A percentile compares a stretch with the other conserved stretches of the same genome.
These are phyloP conservation scores for Debaryomyces coudertii DNA, from an alignment of 1,139 yeast genomes.

Conservation along the genomic window DNA sequence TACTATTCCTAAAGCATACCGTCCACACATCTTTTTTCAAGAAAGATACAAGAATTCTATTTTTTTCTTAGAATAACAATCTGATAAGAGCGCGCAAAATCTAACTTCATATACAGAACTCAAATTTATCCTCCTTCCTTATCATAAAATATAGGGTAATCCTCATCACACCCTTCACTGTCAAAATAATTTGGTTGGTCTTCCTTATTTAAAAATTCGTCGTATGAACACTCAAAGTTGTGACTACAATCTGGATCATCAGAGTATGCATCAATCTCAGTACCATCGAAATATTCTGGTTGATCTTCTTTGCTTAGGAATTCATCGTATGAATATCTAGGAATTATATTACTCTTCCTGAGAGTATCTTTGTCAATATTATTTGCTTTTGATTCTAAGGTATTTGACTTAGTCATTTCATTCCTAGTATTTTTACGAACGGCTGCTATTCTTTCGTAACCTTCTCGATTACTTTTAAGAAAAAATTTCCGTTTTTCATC, in stretches of 20 bases:
- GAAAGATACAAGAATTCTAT: neutral
- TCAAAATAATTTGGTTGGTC: conserved; percentile 28
- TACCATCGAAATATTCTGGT: conserved; percentile 43
- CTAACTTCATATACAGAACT: neutral
- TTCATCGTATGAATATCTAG: conserved; percentile 36
- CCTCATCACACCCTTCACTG: conserved; percentile 14
- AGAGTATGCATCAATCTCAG: conserved; percentile 34
- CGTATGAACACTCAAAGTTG: conserved; percentile 41
- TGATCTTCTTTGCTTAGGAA: conserved; percentile 40
- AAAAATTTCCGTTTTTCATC: conserved; percentile 13
- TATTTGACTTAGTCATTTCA: neutral
- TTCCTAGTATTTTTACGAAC: neutral
- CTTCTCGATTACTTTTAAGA: neutral
- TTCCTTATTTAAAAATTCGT: conserved; percentile 33
- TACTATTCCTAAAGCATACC: conserved; percentile 49
- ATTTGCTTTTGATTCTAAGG: neutral
- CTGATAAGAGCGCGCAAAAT: neutral
- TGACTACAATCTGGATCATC: conserved; percentile 40
- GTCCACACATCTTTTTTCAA: conserved; percentile 49
- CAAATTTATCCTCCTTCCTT: neutral
- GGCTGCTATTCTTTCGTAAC: neutral
- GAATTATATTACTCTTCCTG: neutral
- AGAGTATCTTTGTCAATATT: conserved; percentile 7
- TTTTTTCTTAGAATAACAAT: neutral
- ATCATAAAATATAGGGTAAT: conserved; percentile 15